Percentiles rank a stretch among this genome's conserved stretches.
phyloP scores from a whole-genome alignment of 2,329 filamentous ascomycete species.

The Fusarium foetens region DNA sequence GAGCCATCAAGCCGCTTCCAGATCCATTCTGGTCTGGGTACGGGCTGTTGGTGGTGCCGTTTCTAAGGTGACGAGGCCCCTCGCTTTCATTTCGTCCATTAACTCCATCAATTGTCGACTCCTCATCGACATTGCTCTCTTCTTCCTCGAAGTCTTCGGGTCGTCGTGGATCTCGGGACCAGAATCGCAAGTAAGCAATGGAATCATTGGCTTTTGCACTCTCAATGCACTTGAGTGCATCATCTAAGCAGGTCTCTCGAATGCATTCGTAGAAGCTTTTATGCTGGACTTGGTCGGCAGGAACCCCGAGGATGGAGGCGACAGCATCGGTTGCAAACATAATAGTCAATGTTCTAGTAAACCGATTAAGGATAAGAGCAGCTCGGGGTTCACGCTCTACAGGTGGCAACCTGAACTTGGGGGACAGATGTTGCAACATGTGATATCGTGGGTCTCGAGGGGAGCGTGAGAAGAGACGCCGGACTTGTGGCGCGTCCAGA shows the following conservation, averaged over 20 bases:
- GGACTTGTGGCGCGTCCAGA: conserved; percentile 79
- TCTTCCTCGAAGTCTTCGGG: conserved; percentile 61
- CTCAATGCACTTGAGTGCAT: conserved; percentile 82
- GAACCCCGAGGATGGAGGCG: conserved; percentile 77
- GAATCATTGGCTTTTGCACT: conserved; percentile 91
- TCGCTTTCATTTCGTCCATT: neutral
- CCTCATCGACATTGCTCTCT: conserved; percentile 51
- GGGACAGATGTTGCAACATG: conserved; percentile 86
- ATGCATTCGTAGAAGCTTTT: conserved; percentile 92
- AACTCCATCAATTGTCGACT: conserved; percentile 6
- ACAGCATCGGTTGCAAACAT: conserved; percentile 88
- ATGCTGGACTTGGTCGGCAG: conserved; percentile 74
- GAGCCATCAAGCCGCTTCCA: neutral
- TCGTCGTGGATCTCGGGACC: conserved; percentile 78
- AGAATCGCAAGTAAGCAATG: conserved; percentile 88
- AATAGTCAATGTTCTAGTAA: conserved; percentile 82
- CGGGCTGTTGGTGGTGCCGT: neutral
- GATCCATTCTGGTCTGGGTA: neutral
- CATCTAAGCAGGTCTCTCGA: conserved; percentile 77
- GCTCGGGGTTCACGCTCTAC: conserved; percentile 81
- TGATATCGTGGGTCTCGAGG: conserved; percentile 87
- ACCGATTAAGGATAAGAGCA: conserved; percentile 86
- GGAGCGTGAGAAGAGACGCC: conserved; percentile 82
- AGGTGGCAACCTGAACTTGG: conserved; percentile 76
- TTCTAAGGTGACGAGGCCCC: conserved; percentile 3